Evolutionary conservation across 441 rosid species (phyloP), one percentile per base, ranked within the genome.

Genomic region (Biscutella laevigata): DNA sequence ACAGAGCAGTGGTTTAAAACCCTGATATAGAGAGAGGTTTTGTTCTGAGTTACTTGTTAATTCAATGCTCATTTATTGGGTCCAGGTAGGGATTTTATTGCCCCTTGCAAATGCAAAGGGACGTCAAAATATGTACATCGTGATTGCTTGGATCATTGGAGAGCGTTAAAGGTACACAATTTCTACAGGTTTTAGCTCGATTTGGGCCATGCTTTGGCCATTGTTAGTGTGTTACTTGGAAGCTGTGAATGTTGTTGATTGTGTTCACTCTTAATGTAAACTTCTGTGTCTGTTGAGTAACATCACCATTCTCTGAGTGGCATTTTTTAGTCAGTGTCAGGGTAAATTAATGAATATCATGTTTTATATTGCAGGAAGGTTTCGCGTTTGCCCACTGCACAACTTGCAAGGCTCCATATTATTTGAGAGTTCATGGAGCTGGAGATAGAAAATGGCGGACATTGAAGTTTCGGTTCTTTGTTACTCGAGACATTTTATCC

Each of bases 371-470:
- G 61, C 82, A 94, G 96, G 99, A 94, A 85, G 96, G 97, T 47
- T 89, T 84, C 74, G 95, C 99, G 34, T 94, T 94, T 85, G 91
- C 97, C 39, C 97, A 94, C 67, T 94, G 99, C 74, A 94, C 97
- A 44, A 94, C 99, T 64, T 94, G 99, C 78, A 94, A 94, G 80
- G 88, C 89, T 32, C 94, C 96, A 33, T 94, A 94, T 70, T 88
- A 89, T 82, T 69, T 89, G 72, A 82, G 97, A 74, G 95, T 89
- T 75, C 97, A 94, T 69, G 91, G 75, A 64, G 95, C 96, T 26
- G 91, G 96, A 58, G 95, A 94, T 58, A 77, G 97, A 74, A 85
- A 83, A 69, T 94, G 99, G 99, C 73, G 96, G 43, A 84, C 94
- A 22, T 53, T 94, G 64, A 94, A 94, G 78, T 94, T 94, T 65